Conservation (phyloP, 1,284 basidiomycete species). For the Cryptococcus sp. region DNA sequence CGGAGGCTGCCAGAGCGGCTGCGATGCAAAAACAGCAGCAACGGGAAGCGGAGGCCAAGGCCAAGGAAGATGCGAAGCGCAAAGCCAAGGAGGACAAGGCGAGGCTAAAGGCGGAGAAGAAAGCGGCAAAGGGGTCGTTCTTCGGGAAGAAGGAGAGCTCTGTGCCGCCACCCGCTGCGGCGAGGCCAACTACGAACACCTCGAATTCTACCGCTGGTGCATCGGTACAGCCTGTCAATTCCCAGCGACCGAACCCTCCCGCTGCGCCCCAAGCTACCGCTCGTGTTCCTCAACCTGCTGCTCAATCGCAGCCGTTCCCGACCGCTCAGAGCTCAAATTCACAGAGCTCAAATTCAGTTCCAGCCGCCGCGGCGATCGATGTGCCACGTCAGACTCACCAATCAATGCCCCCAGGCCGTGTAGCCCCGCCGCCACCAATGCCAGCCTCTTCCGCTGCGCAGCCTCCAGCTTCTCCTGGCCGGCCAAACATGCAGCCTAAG, state of each 20-base stretch:
- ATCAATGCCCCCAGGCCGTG: constrained; percentile 13
- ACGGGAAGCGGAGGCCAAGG: constrained; percentile 19
- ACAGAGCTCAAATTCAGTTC: constrained; percentile 13
- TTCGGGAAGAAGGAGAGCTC: constrained; percentile 9
- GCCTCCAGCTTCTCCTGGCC: not conserved
- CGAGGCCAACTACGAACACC: constrained; percentile 1
- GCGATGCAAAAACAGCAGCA: constrained; percentile 26
- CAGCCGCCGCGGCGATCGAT: constrained; percentile 3
- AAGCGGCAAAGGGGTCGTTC: constrained; percentile 19
- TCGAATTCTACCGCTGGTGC: not conserved
- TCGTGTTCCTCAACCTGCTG: not conserved
- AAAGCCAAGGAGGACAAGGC: constrained; percentile 32
- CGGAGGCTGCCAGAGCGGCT: constrained; percentile 25
- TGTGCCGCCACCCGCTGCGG: not conserved
- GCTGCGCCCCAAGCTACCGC: not conserved
- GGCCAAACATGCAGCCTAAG: constrained; percentile 7
- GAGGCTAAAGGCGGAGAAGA: constrained; percentile 28
- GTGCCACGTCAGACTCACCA: constrained; percentile 3
- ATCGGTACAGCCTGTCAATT: no score
- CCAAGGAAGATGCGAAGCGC: constrained; percentile 28
- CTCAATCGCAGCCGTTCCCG: constrained; percentile 12
- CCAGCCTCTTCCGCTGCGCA: constrained; percentile 3
- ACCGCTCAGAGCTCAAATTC: not conserved
- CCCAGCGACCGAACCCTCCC: no score
- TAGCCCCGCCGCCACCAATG: constrained; percentile 1